Evolutionary conservation across 352 stramenopile genomes (phyloP), one percentile per base, ranked within the genome.

Genomic region (Globisporangium spinosum): DNA sequence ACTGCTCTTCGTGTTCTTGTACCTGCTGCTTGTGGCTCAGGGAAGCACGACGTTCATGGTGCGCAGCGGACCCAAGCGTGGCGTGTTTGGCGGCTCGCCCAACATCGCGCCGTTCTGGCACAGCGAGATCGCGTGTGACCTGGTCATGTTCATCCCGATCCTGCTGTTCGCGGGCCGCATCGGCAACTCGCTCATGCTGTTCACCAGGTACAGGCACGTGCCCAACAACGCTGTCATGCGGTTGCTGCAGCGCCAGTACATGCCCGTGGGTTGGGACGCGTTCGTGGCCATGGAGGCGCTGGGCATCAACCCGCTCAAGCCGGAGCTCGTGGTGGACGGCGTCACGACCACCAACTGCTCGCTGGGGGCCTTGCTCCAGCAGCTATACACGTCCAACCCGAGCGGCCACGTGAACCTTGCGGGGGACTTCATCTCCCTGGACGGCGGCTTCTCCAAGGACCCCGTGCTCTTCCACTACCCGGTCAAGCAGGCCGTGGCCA

Each of bases 91-190:
- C 12, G 80, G 78, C 1, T 66, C 69, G 4, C 73, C 78, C 8
- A 70, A 77, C 9, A 64, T 86, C 12, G 63, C 70, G 7, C 62
- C 58, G 17, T 85, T 89, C 51, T 89, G 80, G 80, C 47, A 68
- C 5, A 86, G 70, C 23, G 80, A 89, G 61, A 76, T 86, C 58
- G 73, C 86, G 47, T 78, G 77, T 17, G 80, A 89, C 45, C 73
- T 85, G 49, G 66, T 75, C 20, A 64, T 77, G 3, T 61, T 61
- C 7, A 61, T 61, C 56, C 56, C 43, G 43, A 51, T 51, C 15
- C 43, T 51, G 15, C 13, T 51, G 43, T 51, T 17, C 15, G 43
- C 23, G 43, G 43, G 43, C 15, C 43, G 23, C 43, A 1, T 51
- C 15, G 43, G 13, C 12, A 51, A 17, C 43, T 35, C 32, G 32